Evolutionary conservation across 345 rosid genomes (phyloP).

Genomic region (Excoecaria agallocha): DNA sequence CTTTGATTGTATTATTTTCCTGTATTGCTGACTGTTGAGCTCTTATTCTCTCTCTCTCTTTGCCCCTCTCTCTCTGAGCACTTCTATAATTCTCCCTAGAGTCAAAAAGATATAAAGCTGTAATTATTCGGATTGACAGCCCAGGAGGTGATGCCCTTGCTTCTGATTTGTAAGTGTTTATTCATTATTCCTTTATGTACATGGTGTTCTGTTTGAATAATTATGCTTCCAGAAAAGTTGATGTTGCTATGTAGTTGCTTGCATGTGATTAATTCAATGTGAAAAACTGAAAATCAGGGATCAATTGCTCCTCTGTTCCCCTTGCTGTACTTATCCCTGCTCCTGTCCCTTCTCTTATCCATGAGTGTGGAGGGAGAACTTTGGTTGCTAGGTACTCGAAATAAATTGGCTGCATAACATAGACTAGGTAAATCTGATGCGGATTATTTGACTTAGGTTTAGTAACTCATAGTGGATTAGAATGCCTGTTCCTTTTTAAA

Average conservation of each 20-base stretch:
- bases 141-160: constrained; percentile 99
- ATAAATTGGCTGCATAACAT: not conserved
- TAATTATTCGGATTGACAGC: constrained; percentile 84
- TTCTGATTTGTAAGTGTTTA: constrained; percentile 89
- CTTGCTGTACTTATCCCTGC: not conserved
- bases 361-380: not conserved
- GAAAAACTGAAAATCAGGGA: not conserved
- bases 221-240: not conserved
- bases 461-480: not conserved
- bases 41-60: not conserved
- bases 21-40: constrained; percentile 10
- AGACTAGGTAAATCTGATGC: not conserved
- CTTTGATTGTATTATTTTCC: not conserved
- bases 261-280: not conserved
- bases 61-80: not conserved
- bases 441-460: not conserved
- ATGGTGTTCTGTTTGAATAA: not conserved
- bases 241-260: not conserved
- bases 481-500: not conserved
- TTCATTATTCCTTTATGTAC: constrained; percentile 2
- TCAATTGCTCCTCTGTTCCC: not conserved
- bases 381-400: not conserved
- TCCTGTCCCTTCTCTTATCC: not conserved
- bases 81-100: constrained; percentile 36
- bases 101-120: constrained; percentile 77